phyloP scores from a whole-genome alignment of 352 stramenopile genomes.

The Globisporangium parvum region DNA sequence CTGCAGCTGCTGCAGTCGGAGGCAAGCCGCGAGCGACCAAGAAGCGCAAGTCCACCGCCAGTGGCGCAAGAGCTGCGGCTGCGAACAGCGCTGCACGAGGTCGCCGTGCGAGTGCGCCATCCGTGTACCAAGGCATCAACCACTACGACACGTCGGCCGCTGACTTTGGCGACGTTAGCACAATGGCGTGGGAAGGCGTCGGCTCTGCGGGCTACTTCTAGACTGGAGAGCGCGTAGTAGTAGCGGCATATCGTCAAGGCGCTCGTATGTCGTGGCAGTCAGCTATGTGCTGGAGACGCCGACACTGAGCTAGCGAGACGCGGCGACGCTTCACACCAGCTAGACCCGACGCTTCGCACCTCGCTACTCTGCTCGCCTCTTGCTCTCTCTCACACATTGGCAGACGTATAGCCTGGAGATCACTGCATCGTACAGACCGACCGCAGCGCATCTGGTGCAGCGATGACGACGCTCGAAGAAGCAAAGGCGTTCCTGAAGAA shows the following conservation, averaged over 20 bases:
- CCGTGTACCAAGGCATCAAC: conserved; percentile 33
- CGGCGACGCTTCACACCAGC: neutral
- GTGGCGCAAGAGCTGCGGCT: conserved; percentile 1
- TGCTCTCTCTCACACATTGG: neutral
- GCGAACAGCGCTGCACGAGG: neutral
- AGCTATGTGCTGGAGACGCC: neutral
- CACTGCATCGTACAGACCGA: neutral
- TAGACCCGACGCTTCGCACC: no score
- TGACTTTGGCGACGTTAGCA: conserved; percentile 50
- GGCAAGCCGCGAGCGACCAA: conserved; percentile 6
- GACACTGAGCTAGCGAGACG: neutral
- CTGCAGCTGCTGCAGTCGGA: neutral
- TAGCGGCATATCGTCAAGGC: no score
- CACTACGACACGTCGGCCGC: conserved; percentile 44
- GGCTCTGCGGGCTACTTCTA: conserved; percentile 58
- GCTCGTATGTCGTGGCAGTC: no score
- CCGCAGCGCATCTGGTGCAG: neutral
- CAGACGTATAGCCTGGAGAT: neutral
- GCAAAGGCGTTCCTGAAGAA: conserved; percentile 88
- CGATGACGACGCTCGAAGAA: conserved; percentile 77
- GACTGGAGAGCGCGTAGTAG: no score
- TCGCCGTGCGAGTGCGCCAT: conserved; percentile 9
- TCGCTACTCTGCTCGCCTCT: neutral
- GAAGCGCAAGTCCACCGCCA: conserved; percentile 9
- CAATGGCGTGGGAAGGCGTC: conserved; percentile 69